These are phyloP conservation scores for Ophiostoma novo-ulmi DNA, from an alignment of 2,329 filamentous ascomycete genomes.

Conservation along the genomic window DNA sequence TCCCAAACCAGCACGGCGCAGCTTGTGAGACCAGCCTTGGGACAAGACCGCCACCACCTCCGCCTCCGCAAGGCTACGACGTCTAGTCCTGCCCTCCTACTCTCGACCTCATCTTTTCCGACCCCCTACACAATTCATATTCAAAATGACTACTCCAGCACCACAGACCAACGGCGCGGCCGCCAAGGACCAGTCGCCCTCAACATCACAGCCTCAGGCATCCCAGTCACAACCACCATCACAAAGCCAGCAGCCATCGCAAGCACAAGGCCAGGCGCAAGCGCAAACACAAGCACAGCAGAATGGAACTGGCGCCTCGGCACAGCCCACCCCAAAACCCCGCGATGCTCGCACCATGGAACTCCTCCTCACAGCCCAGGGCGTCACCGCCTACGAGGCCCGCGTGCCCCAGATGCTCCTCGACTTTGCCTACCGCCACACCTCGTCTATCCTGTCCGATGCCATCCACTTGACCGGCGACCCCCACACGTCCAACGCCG, in stretches of 20 bases:
- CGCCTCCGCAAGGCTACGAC: conserved; percentile 4
- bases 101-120: neutral
- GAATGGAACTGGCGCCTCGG: conserved; percentile 25
- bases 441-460: conserved; percentile 64
- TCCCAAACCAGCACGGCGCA: neutral
- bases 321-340: conserved; percentile 52
- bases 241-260: conserved; percentile 13
- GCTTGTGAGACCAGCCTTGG: neutral
- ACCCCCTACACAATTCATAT: neutral
- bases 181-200: conserved; percentile 8
- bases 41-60: neutral
- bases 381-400: conserved; percentile 73
- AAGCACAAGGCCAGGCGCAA: conserved; percentile 11
- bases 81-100: neutral
- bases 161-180: conserved; percentile 10
- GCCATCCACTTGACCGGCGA: conserved; percentile 64
- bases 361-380: conserved; percentile 71
- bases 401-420: conserved; percentile 77
- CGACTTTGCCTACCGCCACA: conserved; percentile 83
- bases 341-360: conserved; percentile 76
- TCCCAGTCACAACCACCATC: conserved; percentile 9
- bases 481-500: conserved; percentile 58
- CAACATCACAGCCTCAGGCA: conserved; percentile 15
- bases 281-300: conserved; percentile 18
- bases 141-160: neutral